Conservation (phyloP, 768 basidiomycete species). For the Multifurca ochricompacta region DNA sequence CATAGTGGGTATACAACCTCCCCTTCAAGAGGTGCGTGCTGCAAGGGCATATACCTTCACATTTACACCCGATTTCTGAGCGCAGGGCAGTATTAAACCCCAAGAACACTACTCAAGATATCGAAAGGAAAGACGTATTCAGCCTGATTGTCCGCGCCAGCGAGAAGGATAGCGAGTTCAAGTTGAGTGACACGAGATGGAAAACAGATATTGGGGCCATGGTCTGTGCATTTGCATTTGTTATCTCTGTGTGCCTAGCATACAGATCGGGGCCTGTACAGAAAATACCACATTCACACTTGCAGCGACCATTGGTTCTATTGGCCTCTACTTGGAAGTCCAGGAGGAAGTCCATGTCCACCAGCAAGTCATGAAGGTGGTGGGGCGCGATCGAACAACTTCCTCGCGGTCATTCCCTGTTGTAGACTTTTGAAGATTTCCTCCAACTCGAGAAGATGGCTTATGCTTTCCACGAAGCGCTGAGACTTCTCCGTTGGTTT, state of each 20-base stretch:
- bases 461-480: constrained; percentile 28
- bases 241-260: background rate
- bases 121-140: constrained; percentile 13
- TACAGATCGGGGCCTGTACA: background rate
- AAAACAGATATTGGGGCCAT: constrained; percentile 22
- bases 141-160: constrained; percentile 19
- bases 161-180: constrained; percentile 6
- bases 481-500: constrained; percentile 31
- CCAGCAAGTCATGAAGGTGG: constrained; percentile 26
- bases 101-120: background rate
- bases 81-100: constrained; percentile 9
- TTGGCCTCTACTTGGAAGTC: constrained; percentile 26
- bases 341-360: constrained; percentile 31
- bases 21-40: background rate
- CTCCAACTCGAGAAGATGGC: constrained; percentile 27
- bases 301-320: constrained; percentile 29
- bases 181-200: constrained; percentile 13
- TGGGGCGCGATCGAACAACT: constrained; percentile 17
- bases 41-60: too few species aligned
- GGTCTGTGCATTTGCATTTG: constrained; percentile 4
- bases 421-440: constrained; percentile 24
- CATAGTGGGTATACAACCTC: constrained; percentile 9
- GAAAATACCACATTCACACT: constrained; percentile 31
- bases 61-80: constrained; percentile 8
- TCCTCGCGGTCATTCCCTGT: background rate